Evolutionary conservation across 768 basidiomycete genomes (phyloP), one percentile per base, ranked within the genome.

Genomic region (Lentinula guzmanii): DNA sequence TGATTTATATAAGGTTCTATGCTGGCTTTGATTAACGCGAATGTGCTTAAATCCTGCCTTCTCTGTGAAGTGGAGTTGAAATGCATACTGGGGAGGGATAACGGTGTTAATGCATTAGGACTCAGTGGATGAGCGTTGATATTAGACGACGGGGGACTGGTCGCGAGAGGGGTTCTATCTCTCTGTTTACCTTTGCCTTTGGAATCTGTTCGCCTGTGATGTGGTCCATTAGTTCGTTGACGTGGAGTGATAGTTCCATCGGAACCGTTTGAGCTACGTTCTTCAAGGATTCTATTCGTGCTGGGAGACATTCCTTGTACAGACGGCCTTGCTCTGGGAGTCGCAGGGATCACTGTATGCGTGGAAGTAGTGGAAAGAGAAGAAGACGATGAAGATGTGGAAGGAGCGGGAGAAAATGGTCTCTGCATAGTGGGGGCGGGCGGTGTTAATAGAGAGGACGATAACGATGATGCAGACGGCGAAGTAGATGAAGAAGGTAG

Each of bases 321-420:
- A 63, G 61, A 64, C 59, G 62, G 71, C 37, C 61, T 66, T 21
- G 69, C 71, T 1, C 76, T 74, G 13, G 75, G 78, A 42, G 79
- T 77, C 1, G 74, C 67, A 15, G 89, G 89, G 21, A 88, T 85
- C 2, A 85, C 79, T 4, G 90, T 91, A 64, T 86, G 87, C 28
- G 86, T 89, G 0, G 89, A 91, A 2, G 82, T 79, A 7, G 87
- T 89, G 0, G 89, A 90, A 34, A 86, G 74, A 3, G 88, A 87
- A 0, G 90, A 87, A 0, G 84, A 84, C 0, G 89, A 89, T 0
- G 85, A 84, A 0, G 83, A 80, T 3, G 84, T 75, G 0, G 86
- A 85, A 2, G 83, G 79, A 13, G 82, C 73, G 31, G 81, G 86
- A 2, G 82, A 81, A 62, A 71, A 61, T 15, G 67, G 52, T 34